Percentiles rank a stretch among this genome's conserved stretches.
Conservation (phyloP, 2,329 filamentous ascomycete species). For the Blumeria hordei region DNA sequence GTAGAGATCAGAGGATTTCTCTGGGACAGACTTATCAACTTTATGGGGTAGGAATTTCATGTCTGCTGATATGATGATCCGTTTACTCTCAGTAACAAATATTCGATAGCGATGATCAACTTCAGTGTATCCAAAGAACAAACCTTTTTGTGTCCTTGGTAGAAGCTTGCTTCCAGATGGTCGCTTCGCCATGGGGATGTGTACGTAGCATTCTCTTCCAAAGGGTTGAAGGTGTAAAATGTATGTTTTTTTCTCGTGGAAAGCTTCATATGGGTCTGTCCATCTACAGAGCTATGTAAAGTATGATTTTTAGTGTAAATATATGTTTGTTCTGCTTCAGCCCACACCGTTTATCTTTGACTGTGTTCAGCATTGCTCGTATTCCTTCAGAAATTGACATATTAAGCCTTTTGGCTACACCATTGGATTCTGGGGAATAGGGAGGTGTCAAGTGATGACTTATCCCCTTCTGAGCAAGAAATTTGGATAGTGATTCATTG, state of each 20-base stretch:
- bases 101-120: not conserved
- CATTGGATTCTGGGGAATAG: not conserved
- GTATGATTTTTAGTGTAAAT: not conserved
- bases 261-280: not conserved
- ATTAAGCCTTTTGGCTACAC: not conserved
- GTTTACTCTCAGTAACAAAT: not conserved
- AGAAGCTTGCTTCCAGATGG: not conserved
- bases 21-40: not conserved
- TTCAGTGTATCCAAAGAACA: not conserved
- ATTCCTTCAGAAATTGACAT: not conserved
- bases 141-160: not conserved
- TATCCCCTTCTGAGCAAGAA: not conserved
- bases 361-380: not conserved
- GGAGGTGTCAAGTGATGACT: not conserved
- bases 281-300: not conserved
- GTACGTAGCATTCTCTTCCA: not conserved
- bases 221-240: not conserved
- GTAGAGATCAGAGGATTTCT: not conserved
- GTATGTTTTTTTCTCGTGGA: not conserved
- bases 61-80: not conserved
- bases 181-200: not conserved
- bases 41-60: not conserved
- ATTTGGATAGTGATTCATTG: not conserved
- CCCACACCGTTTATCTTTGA: not conserved
- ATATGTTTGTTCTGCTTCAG: slow-evolving; percentile 1